Base-by-base conservation (phyloP, 345 rosid species). In the Salix koriyanagi region DNA sequence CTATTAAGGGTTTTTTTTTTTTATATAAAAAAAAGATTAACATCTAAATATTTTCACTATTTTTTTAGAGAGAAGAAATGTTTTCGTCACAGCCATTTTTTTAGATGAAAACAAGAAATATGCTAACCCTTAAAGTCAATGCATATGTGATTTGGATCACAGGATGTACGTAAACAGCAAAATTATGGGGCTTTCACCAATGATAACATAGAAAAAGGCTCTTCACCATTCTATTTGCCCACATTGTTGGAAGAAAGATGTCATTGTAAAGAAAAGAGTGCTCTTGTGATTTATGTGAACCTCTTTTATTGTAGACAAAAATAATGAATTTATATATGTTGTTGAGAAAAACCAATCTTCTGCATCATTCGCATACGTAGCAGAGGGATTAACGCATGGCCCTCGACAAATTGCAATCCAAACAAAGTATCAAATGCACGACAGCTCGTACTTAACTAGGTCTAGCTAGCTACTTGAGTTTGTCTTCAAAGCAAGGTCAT, bases 401-500 rank as follows among this genome's bases (percentile, higher is more conserved):
- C 25, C 60, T 54, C 10, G 37, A 34, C 4, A 23, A n/a, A 25
- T n/a, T n/a, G 62, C 28, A 19, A 18, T 52, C n/a, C n/a, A 6
- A n/a, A 19, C 10, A 18, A 52, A 18, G 9, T 52, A 52, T 19
- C n/a, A 52, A 52, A 52, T 23, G 28, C 62, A 23, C 25, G 10
- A 10, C 26, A 56, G 26, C 11, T n/a, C 10, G 26, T 56, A 21
- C 26, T n/a, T 30, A n/a, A 23, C 10, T 72, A 32, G 2, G 36
- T 30, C 41, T 75, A 13, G 21, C 6, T 44, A 32, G 11, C 28
- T 46, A n/a, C 19, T 23, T 0, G 18, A 28, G 60, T 50, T 36
- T 54, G 11, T 65, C 14, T 32, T 54, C 21, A 32, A 76, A 79
- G 68, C 34, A 82, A 72, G 67, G 64, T 36, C 42, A 34, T 23